Conservation (phyloP, 345 rosid genomes). For the Cardamine resedifolia region DNA sequence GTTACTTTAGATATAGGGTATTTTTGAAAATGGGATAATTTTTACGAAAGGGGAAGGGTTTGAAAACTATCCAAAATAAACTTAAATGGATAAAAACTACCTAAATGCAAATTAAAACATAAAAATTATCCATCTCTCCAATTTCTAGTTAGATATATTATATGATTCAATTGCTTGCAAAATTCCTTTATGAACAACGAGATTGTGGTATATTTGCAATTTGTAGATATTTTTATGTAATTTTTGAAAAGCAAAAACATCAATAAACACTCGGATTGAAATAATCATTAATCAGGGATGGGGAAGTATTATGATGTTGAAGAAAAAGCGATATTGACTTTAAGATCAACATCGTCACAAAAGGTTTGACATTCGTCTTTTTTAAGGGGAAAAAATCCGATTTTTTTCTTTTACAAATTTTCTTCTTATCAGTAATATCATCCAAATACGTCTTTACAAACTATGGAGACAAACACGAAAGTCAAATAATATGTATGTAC, state of each 20-base stretch:
- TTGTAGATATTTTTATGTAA: not conserved
- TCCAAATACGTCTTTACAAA: not conserved
- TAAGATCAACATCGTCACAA: conserved; percentile 12
- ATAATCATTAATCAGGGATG: not conserved
- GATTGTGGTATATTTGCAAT: not conserved
- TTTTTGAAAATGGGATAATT: too few relatives aligned
- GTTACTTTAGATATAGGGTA: not conserved
- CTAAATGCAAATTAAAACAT: too few relatives aligned
- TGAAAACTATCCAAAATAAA: too few relatives aligned
- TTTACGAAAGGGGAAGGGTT: too few relatives aligned
- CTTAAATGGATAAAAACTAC: too few relatives aligned
- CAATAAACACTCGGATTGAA: not conserved
- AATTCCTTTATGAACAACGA: not conserved
- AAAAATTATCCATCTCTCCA: too few relatives aligned
- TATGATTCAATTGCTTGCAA: not conserved
- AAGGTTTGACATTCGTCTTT: conserved; percentile 23
- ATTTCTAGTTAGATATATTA: not conserved
- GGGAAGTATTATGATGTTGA: conserved; percentile 1
- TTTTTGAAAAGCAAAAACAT: not conserved
- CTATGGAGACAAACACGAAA: not conserved
- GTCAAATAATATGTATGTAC: not conserved
- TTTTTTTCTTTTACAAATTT: not conserved
- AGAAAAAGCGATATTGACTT: conserved; percentile 23
- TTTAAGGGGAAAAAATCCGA: too few relatives aligned
- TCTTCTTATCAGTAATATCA: not conserved